Percentiles rank a stretch among this genome's conserved stretches.
Evolutionary conservation across 2,329 filamentous ascomycete genomes (phyloP).

Genomic region (Sporothrix curviconia): DNA sequence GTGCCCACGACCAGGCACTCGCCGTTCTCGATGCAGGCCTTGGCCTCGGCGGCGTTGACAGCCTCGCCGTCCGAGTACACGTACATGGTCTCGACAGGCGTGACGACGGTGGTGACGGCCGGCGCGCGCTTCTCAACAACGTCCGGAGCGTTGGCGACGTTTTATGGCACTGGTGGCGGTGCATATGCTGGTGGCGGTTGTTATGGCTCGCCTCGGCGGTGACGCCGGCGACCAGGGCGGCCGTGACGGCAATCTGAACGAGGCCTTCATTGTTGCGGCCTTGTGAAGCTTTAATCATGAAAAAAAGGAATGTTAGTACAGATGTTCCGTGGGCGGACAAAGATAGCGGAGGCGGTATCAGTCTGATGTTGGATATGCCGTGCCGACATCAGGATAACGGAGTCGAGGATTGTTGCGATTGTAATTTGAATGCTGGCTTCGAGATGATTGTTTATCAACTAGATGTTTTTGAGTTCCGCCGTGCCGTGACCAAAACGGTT

Average conservation of each 20-base stretch:
- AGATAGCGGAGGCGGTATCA: no score
- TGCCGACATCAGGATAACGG: no score
- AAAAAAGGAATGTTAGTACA: no score
- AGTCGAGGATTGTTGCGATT: not conserved
- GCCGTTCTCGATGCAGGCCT: slow-evolving; percentile 64
- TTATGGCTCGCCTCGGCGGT: slow-evolving; percentile 48
- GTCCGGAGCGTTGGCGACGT: slow-evolving; percentile 45
- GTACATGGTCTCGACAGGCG: slow-evolving; percentile 63
- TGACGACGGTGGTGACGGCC: slow-evolving; percentile 47
- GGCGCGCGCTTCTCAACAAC: slow-evolving; percentile 41
- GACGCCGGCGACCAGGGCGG: slow-evolving; percentile 44
- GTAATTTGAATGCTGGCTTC: not conserved
- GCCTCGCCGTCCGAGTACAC: slow-evolving; percentile 55
- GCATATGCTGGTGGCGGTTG: slow-evolving; percentile 49
- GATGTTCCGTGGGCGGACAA: no score
- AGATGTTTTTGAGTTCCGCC: no score
- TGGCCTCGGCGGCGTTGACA: slow-evolving; percentile 58
- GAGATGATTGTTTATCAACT: not conserved
- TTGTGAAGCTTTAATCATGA: no score
- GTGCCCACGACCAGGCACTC: slow-evolving; percentile 61
- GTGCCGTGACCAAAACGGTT: no score
- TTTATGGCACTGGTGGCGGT: slow-evolving; percentile 42
- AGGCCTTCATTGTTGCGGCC: slow-evolving; percentile 42
- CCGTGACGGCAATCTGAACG: slow-evolving; percentile 45
- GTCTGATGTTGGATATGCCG: no score